These are phyloP conservation scores for Irpex rosettiformis DNA, from an alignment of 1,284 basidiomycete species.

Conservation along the genomic window DNA sequence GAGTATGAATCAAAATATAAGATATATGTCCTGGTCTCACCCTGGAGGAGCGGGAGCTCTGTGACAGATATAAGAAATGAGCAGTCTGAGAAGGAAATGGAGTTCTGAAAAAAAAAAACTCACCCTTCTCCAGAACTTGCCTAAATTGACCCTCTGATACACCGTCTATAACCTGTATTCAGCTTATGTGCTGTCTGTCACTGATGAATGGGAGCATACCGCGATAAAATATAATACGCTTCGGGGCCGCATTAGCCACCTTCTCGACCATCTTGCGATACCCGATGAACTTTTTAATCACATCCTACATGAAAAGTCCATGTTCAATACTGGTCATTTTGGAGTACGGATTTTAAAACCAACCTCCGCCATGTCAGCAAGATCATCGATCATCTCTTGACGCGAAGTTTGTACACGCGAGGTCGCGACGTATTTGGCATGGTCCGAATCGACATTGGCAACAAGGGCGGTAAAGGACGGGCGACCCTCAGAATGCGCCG, in stretches of 20 bases:
- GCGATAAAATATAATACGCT: constrained; percentile 72
- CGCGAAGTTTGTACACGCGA: constrained; percentile 65
- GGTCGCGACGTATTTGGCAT: constrained; percentile 50
- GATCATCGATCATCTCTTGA: constrained; percentile 71
- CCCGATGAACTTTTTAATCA: constrained; percentile 50
- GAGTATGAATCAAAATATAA: constrained; percentile 1
- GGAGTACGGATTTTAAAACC: constrained; percentile 10
- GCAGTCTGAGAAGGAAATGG: background rate
- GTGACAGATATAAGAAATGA: background rate
- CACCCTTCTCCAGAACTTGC: constrained; percentile 61
- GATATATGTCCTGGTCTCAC: background rate
- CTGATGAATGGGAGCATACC: constrained; percentile 35
- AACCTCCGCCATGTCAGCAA: constrained; percentile 59
- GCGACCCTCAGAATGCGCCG: constrained; percentile 65
- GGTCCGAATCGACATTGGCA: constrained; percentile 67
- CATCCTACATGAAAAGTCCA: constrained; percentile 33
- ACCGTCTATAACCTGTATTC: constrained; percentile 47
- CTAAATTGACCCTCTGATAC: constrained; percentile 79
- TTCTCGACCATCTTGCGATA: constrained; percentile 54
- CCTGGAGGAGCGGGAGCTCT: background rate
- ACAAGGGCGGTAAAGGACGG: constrained; percentile 78
- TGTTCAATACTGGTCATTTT: background rate
- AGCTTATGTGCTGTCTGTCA: constrained; percentile 1
- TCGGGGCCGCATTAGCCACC: constrained; percentile 46
- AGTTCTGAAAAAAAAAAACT: constrained; percentile 17